These are phyloP conservation scores for Obba rivulosa DNA, from an alignment of 768 basidiomycete species.

Conservation along the genomic window DNA sequence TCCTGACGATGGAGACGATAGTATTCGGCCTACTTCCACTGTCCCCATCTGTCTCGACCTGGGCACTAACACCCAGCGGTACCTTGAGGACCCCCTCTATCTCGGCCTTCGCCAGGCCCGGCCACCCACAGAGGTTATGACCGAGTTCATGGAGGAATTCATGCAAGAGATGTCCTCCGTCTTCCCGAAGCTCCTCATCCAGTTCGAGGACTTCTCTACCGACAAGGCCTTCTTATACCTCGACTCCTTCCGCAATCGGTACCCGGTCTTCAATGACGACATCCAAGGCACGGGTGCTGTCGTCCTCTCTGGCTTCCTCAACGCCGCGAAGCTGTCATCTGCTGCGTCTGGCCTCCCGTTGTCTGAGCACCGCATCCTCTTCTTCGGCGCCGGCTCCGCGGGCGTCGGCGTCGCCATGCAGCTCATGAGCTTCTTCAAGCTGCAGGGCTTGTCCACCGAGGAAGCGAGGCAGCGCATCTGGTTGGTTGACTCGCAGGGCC, in stretches of 20 bases:
- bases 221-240: constrained; percentile 89
- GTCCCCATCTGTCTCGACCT: constrained; percentile 85
- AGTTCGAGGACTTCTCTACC: constrained; percentile 93
- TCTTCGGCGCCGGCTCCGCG: constrained; percentile 89
- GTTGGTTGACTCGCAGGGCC: constrained; percentile 82
- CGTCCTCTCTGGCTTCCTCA: constrained; percentile 84
- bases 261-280: constrained; percentile 86
- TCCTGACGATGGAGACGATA: constrained; percentile 18
- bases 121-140: constrained; percentile 56
- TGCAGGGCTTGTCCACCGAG: constrained; percentile 69
- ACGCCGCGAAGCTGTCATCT: constrained; percentile 75
- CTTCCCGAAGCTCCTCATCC: constrained; percentile 80
- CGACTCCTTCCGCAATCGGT: constrained; percentile 65
- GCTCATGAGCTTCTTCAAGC: constrained; percentile 82
- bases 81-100: constrained; percentile 84
- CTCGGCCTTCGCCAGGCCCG: constrained; percentile 77
- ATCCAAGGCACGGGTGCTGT: constrained; percentile 90
- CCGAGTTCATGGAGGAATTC: constrained; percentile 89
- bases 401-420: constrained; percentile 92
- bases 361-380: constrained; percentile 76
- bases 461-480: constrained; percentile 76
- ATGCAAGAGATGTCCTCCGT: constrained; percentile 72
- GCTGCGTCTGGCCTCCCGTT: constrained; percentile 65
- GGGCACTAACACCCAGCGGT: constrained; percentile 79
- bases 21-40: constrained; percentile 72